phyloP scores from a whole-genome alignment of 106 monocot genomes.

The Dioscorea alata region DNA sequence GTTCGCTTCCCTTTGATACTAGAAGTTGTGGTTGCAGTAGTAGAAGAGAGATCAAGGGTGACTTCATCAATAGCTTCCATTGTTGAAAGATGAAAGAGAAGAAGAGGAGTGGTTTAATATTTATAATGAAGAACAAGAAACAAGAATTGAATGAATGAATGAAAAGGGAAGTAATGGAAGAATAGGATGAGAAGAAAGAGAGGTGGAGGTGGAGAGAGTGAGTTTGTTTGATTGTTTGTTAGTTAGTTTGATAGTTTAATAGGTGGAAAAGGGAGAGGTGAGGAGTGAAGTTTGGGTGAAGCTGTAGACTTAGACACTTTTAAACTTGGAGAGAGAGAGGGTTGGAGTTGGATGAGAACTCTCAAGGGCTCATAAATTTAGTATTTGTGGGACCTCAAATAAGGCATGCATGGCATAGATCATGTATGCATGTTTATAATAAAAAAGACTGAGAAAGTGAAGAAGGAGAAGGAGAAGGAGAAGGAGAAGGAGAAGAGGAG shows the following conservation, averaged over 20 bases:
- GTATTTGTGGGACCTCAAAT: background rate
- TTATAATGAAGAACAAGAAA: background rate
- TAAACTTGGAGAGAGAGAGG: background rate
- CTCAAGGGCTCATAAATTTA: background rate
- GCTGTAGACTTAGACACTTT: background rate
- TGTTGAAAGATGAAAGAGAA: slow-evolving; percentile 1
- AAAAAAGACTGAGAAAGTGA: background rate
- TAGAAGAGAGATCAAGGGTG: background rate
- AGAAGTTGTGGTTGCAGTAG: background rate
- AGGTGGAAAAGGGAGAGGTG: background rate
- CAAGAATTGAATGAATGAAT: background rate
- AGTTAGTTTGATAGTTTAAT: too few species aligned
- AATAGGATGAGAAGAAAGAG: background rate
- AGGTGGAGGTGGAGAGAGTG: slow-evolving; percentile 9
- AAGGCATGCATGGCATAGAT: too few species aligned
- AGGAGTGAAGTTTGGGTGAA: slow-evolving; percentile 9
- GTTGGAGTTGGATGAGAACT: background rate
- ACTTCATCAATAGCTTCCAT: slow-evolving; percentile 7
- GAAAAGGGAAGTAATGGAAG: slow-evolving; percentile 5
- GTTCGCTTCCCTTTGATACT: slow-evolving; percentile 32
- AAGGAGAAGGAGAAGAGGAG: background rate
- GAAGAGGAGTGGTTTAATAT: background rate
- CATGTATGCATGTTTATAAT: background rate
- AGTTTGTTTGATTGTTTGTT: slow-evolving; percentile 13
- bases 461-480: background rate